Evolutionary conservation across 495 filamentous ascomycete genomes (phyloP), one percentile per base, ranked within the genome.

Genomic region (Hamigera avellanea): DNA sequence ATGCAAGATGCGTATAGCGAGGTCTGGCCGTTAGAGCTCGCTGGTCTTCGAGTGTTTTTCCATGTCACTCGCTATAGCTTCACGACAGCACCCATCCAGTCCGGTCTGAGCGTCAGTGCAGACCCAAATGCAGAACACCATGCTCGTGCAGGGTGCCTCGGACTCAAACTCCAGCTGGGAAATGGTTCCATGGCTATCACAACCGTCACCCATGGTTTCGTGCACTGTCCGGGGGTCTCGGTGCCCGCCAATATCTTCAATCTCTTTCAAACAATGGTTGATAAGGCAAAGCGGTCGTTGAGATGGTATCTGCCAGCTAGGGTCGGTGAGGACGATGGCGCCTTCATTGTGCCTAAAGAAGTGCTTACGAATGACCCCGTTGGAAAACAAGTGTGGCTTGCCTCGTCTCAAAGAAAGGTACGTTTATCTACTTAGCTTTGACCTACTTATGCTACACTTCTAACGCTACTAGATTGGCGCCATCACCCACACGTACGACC

Each of bases 151-250:
- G 40, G 40, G 14, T 43, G 34, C 30, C 23, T 43, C 6, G 40
- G 40, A 3, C 40, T 43, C 16, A 43, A 19, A 30, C 12, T 43
- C 28, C 10, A 19, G n/a, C 21, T 38, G 28, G 12, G 14, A 28
- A 21, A 43, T 23, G 35, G 40, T 6, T 13, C n/a, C 13, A 30
- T 14, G 23, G 40, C 35, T n/a, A 36, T 43, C 7, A 43, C 40
- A 8, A 43, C 40, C 29, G 35, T 43, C 6, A 43, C 40, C 10
- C 40, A 43, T 34, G 40, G 40, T 8, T 38, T 43, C 33, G 40
- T 38, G 3, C 25, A 28, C 10, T 26, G 28, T 28, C 23, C 32
- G 12, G n/a, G 19, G n/a, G 12, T 31, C 33, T 23, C 13, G 26
- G 14, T 5, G 10, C 16, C 7, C 33, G 16, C 15, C 21, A 35